A percentile compares a stretch with the other conserved stretches of the same genome.
phyloP scores from a whole-genome alignment of 1,139 yeast genomes.

The Trichomonascaceae sp. region DNA sequence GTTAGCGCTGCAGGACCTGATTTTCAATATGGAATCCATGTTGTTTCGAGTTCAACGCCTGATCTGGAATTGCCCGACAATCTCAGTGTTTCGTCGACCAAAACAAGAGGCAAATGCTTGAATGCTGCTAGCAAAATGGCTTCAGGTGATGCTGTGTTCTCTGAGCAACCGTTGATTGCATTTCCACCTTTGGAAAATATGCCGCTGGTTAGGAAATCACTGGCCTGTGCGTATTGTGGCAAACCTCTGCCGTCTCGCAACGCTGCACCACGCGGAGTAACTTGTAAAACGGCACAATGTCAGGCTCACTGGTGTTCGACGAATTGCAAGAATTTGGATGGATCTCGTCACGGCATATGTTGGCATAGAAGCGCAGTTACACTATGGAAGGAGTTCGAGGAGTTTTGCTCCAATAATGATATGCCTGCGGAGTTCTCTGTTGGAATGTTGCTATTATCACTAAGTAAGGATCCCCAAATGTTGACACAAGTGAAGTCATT shows the following conservation, averaged over 20 bases:
- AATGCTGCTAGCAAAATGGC: slow-evolving; percentile 36
- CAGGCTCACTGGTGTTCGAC: slow-evolving; percentile 26
- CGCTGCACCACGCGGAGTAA: slow-evolving; percentile 15
- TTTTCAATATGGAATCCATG: slow-evolving; percentile 36
- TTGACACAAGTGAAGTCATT: slow-evolving; percentile 49
- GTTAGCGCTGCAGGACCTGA: slow-evolving; percentile 23
- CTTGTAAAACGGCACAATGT: slow-evolving; percentile 19
- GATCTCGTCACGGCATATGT: slow-evolving; percentile 48
- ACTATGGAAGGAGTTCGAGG: slow-evolving; percentile 52
- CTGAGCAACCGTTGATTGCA: slow-evolving; percentile 56
- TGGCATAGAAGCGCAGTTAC: slow-evolving; percentile 48
- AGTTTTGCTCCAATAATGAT: slow-evolving; percentile 56
- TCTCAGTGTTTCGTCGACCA: slow-evolving; percentile 46
- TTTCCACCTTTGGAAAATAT: slow-evolving; percentile 69
- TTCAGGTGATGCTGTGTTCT: slow-evolving; percentile 47
- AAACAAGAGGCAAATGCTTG: slow-evolving; percentile 33
- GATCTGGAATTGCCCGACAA: slow-evolving; percentile 44
- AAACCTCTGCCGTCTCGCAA: slow-evolving; percentile 42
- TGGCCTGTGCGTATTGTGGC: slow-evolving; percentile 80
- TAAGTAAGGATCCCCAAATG: slow-evolving; percentile 36
- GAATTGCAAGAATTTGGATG: slow-evolving; percentile 38
- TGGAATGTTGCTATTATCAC: slow-evolving; percentile 50
- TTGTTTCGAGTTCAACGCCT: slow-evolving; percentile 50
- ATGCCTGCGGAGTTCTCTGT: slow-evolving; percentile 68
- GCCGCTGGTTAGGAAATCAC: slow-evolving; percentile 55